Conservation (phyloP, 306 rosid species). For the Cucurbita pepo region DNA sequence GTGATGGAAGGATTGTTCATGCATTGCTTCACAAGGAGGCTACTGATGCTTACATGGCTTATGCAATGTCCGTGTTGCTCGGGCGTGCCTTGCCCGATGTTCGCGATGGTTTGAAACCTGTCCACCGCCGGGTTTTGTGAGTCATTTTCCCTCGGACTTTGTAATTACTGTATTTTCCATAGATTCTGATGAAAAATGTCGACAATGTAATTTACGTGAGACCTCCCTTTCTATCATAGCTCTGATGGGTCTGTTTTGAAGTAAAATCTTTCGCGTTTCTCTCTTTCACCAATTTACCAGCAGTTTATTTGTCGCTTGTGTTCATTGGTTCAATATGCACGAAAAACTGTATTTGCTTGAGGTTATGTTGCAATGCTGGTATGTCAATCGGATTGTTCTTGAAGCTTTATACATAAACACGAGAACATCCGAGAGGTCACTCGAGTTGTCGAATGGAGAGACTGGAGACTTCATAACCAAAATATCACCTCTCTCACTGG, state of each 20-base stretch:
- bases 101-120: slow-evolving; percentile 94
- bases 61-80: slow-evolving; percentile 86
- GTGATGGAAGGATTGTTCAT: slow-evolving; percentile 34
- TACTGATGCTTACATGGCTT: slow-evolving; percentile 73
- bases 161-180: not conserved
- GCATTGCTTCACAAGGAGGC: slow-evolving; percentile 73
- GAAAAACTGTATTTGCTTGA: not conserved
- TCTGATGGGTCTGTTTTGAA: not conserved
- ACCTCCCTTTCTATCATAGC: not conserved
- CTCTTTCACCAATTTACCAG: not conserved
- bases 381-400: not conserved
- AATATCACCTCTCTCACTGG: not conserved
- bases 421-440: not conserved
- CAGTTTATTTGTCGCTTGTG: not conserved
- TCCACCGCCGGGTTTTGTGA: slow-evolving; percentile 85
- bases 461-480: not conserved
- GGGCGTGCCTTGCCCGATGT: slow-evolving; percentile 95
- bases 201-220: not conserved
- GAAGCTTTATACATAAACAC: not conserved
- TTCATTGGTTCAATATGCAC: not conserved
- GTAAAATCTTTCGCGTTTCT: not conserved
- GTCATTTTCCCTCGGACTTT: slow-evolving; percentile 2
- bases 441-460: not conserved
- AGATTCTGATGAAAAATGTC: not conserved
- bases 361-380: not conserved